A percentile compares a stretch with the other conserved stretches of the same genome.
Conservation (phyloP, 805 yeast genomes). For the Candida alai region DNA sequence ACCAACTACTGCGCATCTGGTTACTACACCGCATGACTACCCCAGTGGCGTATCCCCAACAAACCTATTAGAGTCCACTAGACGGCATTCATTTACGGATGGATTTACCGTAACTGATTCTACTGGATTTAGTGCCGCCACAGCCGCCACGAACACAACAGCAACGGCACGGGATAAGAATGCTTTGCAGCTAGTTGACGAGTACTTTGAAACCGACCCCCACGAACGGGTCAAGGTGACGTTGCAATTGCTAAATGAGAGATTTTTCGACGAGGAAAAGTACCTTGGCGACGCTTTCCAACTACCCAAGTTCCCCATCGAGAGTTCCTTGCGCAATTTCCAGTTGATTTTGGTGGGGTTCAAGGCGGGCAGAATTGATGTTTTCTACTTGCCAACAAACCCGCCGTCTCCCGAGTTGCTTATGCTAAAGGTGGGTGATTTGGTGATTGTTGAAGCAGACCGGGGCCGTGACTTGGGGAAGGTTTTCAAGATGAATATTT, state of each 20-base stretch:
- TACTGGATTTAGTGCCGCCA: too few relatives aligned
- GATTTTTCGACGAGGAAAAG: constrained; percentile 27
- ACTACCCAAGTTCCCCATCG: constrained; percentile 33
- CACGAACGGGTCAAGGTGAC: constrained; percentile 39
- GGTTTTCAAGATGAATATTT: constrained; percentile 53
- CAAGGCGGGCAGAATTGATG: constrained; percentile 77
- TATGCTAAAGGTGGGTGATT: constrained; percentile 50
- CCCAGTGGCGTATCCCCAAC: constrained; percentile 7
- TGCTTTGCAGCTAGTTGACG: constrained; percentile 19
- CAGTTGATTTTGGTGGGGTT: constrained; percentile 64
- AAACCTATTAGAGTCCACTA: constrained; percentile 4
- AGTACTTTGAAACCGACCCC: constrained; percentile 35
- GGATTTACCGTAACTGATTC: constrained; percentile 3
- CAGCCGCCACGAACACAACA: too few relatives aligned
- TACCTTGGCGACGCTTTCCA: constrained; percentile 28
- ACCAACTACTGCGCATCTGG: neutral
- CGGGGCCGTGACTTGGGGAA: constrained; percentile 76
- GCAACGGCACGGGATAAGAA: neutral
- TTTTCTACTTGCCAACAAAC: constrained; percentile 53
- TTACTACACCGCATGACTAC: too few relatives aligned
- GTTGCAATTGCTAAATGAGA: constrained; percentile 21
- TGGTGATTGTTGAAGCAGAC: constrained; percentile 82
- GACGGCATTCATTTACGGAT: constrained; percentile 14
- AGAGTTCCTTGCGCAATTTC: constrained; percentile 32
- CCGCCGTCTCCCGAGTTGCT: constrained; percentile 13